These are phyloP conservation scores for Nemophila menziesii DNA, from an alignment of 257 asterid species.

Conservation along the genomic window DNA sequence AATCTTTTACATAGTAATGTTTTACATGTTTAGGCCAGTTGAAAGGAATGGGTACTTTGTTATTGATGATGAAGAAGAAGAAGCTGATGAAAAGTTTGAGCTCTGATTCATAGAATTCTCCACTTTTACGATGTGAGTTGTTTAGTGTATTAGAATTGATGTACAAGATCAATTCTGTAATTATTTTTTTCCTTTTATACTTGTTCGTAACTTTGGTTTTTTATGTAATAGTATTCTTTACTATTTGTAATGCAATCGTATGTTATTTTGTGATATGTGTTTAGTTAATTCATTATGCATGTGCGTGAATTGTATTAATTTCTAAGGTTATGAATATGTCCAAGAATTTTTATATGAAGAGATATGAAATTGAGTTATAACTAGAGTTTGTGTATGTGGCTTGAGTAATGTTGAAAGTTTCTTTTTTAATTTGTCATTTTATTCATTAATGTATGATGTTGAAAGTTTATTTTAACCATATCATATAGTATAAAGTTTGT, in stretches of 20 bases:
- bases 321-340: not conserved
- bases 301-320: not conserved
- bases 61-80: conserved; percentile 7
- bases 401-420: too few species aligned
- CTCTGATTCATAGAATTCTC: not conserved
- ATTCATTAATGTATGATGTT: too few species aligned
- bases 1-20: conserved; percentile 20
- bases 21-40: conserved; percentile 22
- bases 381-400: too few species aligned
- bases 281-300: too few species aligned
- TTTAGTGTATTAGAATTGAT: not conserved
- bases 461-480: too few species aligned
- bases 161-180: not conserved
- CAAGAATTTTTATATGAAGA: too few species aligned
- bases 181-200: not conserved
- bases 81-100: not conserved
- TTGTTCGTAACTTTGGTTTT: not conserved
- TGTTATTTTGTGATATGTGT: not conserved
- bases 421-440: too few species aligned
- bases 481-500: too few species aligned
- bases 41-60: conserved; percentile 22
- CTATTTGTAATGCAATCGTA: not conserved
- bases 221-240: not conserved
- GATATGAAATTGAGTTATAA: too few species aligned
- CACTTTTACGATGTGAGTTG: conserved; percentile 2